Evolutionary conservation across 495 filamentous ascomycete genomes (phyloP), one percentile per base, ranked within the genome.

Genomic region (Hypoxylon cercidicola): DNA sequence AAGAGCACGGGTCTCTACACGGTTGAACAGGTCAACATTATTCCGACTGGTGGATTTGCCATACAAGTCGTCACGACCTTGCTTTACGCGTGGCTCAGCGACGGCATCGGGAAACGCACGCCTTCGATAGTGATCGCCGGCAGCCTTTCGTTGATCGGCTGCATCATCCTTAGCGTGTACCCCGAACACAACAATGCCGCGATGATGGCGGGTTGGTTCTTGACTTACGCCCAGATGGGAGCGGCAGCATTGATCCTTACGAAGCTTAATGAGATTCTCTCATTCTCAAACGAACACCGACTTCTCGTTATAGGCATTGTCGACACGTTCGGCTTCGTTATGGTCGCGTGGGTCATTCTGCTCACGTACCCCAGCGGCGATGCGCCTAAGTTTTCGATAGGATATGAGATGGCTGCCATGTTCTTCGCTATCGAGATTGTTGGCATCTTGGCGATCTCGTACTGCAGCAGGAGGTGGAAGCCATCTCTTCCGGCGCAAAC

Each of bases 81-180:
- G 5, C 0, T 44, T 5, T 43, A 43, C 39, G 41, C 53, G 25
- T 56, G 37, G 37, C 34, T 44, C 15, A 52, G 49, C 49, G 49
- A 52, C 34, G 49, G n/a, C n/a, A 35, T 39, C 21, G 84, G 83
- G 3, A 73, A 68, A 19, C 77, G 84, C 8, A 84, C 81, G 82
- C 83, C 82, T 25, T 79, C 69, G 11, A 72, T 75, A 25, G 59
- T 74, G 4, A 64, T 77, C 30, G 74, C 69, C 16, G 69, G 66
- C 19, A 18, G 57, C 6, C 56, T 77, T 16, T 74, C 74, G 62
- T 68, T 76, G 57, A 55, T 79, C 52, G 68, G 66, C 8, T 59
- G 71, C 60, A 58, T 73, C 28, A 70, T 74, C 58, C 63, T 75
- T 10, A 61, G 70, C n/a, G 69, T 74, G 16, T 75, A 69, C 66